Evolutionary conservation across 192 early-diverging fungal genomes (phyloP).

Genomic region (Lobosporangium transversale): DNA sequence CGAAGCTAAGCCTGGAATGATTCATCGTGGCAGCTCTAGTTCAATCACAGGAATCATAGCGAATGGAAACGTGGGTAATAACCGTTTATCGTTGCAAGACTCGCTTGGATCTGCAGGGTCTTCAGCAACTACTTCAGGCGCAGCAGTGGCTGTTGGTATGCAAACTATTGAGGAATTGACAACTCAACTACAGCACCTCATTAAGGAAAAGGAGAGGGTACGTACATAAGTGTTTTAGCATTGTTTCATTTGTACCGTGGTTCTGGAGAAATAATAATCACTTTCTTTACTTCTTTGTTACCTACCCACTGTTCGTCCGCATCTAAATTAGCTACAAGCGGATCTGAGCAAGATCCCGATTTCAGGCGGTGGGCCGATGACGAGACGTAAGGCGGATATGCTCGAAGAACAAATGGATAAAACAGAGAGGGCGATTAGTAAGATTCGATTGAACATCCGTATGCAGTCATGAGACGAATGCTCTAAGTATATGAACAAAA

Average conservation of each 20-base stretch:
- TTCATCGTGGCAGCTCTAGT: constrained; percentile 34
- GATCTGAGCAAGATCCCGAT: constrained; percentile 62
- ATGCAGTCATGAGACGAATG: constrained; percentile 34
- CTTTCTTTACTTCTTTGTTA: no score
- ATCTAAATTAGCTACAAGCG: constrained; percentile 60
- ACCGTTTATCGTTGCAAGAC: constrained; percentile 37
- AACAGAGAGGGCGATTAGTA: constrained; percentile 60
- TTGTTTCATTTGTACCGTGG: neutral
- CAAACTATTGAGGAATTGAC: constrained; percentile 52
- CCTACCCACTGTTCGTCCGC: no score
- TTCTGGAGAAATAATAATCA: neutral
- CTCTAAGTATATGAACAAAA: no score
- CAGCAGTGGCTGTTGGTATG: no score
- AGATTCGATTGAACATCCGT: constrained; percentile 58
- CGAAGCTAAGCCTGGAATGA: constrained; percentile 17
- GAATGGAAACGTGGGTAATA: neutral
- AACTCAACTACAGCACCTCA: constrained; percentile 51
- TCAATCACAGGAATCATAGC: constrained; percentile 19
- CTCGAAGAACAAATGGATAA: constrained; percentile 61
- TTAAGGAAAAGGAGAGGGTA: constrained; percentile 59
- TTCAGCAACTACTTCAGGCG: neutral
- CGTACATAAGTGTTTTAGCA: no score
- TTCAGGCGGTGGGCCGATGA: constrained; percentile 59
- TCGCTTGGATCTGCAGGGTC: constrained; percentile 3
- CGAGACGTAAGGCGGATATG: constrained; percentile 57